phyloP scores from a whole-genome alignment of 176 grass and related monocot species.

The Alloteropsis semialata region DNA sequence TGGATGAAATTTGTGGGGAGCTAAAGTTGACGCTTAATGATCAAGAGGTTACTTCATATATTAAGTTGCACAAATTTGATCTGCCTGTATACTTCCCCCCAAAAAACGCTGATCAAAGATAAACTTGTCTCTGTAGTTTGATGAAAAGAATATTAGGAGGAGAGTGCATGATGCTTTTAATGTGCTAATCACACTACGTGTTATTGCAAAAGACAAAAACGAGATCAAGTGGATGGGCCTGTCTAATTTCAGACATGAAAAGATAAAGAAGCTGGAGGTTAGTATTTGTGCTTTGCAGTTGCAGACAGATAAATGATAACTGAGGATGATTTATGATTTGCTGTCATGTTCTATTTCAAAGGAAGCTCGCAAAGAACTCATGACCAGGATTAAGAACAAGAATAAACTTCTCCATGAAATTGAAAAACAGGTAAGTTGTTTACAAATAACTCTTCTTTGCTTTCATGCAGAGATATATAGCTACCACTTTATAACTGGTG shows the following conservation, averaged over 20 bases:
- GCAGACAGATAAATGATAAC: not conserved
- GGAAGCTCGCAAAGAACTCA: slow-evolving; percentile 59
- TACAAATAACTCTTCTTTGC: slow-evolving; percentile 13
- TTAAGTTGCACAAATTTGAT: slow-evolving; percentile 12
- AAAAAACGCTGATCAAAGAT: slow-evolving; percentile 13
- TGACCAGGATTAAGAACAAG: slow-evolving; percentile 70
- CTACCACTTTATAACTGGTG: slow-evolving; percentile 19
- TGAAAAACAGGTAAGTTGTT: slow-evolving; percentile 75
- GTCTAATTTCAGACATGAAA: slow-evolving; percentile 57
- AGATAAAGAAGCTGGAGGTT: slow-evolving; percentile 70
- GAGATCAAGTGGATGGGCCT: slow-evolving; percentile 95
- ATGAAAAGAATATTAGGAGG: slow-evolving; percentile 96
- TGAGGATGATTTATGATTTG: not conserved
- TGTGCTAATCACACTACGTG: slow-evolving; percentile 85
- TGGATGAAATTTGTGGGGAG: slow-evolving; percentile 85
- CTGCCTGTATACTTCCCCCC: not conserved
- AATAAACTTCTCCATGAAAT: slow-evolving; percentile 72
- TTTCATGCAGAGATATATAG: slow-evolving; percentile 33
- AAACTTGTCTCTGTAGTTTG: slow-evolving; percentile 61
- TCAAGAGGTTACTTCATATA: slow-evolving; percentile 60
- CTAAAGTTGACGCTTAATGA: slow-evolving; percentile 53
- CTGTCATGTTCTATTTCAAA: slow-evolving; percentile 37
- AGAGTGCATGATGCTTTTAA: slow-evolving; percentile 99
- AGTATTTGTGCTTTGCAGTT: slow-evolving; percentile 42
- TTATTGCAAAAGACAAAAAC: slow-evolving; percentile 92